A percentile compares a stretch with the other conserved stretches of the same genome.
Evolutionary conservation across 805 yeast species (phyloP).

Genomic region (Sugiyamaella qingdaonensis): DNA sequence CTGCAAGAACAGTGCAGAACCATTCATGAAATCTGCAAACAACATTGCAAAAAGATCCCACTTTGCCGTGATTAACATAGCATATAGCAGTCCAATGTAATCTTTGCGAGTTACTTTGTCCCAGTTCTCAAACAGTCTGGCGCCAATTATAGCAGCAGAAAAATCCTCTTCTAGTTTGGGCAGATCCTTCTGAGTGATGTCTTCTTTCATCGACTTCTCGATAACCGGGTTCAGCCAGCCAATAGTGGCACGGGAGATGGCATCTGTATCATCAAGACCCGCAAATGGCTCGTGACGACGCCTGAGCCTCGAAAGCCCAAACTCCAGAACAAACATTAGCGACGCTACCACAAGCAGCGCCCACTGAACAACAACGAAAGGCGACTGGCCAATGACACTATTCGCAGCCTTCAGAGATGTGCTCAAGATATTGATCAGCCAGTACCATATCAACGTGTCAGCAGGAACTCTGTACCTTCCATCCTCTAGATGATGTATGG

Average conservation of each 20-base stretch:
- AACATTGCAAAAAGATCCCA: slow-evolving; percentile 4
- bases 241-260: slow-evolving; percentile 10
- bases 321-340: neutral
- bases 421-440: slow-evolving; percentile 5
- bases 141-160: slow-evolving; percentile 45
- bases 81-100: slow-evolving; percentile 36
- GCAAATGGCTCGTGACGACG: neutral
- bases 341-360: neutral
- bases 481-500: slow-evolving; percentile 7
- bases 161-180: slow-evolving; percentile 67
- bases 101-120: slow-evolving; percentile 39
- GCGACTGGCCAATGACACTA: neutral
- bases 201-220: slow-evolving; percentile 1
- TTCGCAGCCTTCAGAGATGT: neutral
- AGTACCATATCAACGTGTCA: slow-evolving; percentile 9
- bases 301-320: neutral
- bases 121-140: slow-evolving; percentile 53
- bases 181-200: slow-evolving; percentile 46
- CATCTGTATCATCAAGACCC: slow-evolving; percentile 13
- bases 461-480: slow-evolving; percentile 4
- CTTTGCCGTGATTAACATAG: slow-evolving; percentile 3
- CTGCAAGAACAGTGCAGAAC: neutral
- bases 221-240: slow-evolving; percentile 13
- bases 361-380: neutral
- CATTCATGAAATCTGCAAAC: neutral